Conservation (phyloP, 31 red algal species). For the Odonthalia washingtoniensis region DNA sequence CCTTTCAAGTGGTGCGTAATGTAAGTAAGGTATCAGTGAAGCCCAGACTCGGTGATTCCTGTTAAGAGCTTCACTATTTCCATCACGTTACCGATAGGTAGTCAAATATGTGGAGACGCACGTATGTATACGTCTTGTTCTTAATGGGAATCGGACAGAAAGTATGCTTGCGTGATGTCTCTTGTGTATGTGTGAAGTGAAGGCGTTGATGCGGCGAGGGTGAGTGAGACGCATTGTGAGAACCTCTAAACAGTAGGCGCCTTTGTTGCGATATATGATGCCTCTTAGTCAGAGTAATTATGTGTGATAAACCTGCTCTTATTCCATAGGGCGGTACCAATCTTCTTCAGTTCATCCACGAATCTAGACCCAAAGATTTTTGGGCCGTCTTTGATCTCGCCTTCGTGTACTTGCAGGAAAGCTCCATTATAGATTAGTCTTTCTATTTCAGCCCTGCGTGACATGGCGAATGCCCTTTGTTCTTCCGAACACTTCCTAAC, state of each 20-base stretch:
- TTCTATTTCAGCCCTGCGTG: neutral
- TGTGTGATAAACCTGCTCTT: neutral
- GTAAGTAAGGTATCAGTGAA: neutral
- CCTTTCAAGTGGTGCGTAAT: neutral
- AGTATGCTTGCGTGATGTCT: neutral
- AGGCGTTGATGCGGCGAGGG: neutral
- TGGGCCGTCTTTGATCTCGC: neutral
- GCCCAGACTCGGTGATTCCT: too few relatives aligned
- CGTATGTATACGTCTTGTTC: neutral
- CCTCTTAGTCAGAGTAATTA: neutral
- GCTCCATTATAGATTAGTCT: neutral
- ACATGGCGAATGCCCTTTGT: neutral
- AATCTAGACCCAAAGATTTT: neutral
- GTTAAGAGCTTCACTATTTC: neutral
- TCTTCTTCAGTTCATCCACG: neutral
- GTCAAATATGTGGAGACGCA: neutral
- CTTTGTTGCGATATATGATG: neutral
- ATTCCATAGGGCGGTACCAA: neutral
- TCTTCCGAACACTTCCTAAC: neutral
- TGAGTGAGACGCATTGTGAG: neutral
- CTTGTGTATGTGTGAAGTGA: neutral
- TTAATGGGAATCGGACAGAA: neutral
- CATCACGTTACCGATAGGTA: neutral
- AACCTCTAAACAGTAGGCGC: neutral
- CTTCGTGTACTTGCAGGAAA: neutral